Evolutionary conservation across 2,329 filamentous ascomycete species (phyloP).

Genomic region (Xylariaceae sp.): DNA sequence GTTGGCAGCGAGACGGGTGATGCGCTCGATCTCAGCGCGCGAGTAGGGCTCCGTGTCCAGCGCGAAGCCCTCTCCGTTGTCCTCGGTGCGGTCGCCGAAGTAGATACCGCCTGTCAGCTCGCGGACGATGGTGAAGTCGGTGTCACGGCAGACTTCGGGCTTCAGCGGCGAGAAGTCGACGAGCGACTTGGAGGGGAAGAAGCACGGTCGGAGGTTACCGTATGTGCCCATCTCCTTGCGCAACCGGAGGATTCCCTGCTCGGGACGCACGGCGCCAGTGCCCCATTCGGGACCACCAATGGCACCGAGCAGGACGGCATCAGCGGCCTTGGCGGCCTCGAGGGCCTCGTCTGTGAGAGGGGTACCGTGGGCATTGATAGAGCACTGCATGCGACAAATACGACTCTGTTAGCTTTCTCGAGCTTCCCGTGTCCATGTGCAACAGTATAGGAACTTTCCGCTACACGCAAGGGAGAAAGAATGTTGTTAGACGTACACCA

Average conservation of each 20-base stretch:
- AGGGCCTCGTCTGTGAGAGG: constrained; percentile 82
- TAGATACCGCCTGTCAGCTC: constrained; percentile 93
- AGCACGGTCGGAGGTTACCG: constrained; percentile 92
- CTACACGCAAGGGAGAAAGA: background rate
- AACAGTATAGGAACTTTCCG: too few relatives aligned
- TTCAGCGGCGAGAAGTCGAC: constrained; percentile 84
- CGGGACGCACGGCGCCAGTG: constrained; percentile 78
- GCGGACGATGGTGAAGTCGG: constrained; percentile 87
- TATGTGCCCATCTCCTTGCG: constrained; percentile 93
- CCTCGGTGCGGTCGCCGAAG: constrained; percentile 84
- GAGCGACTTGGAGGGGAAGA: constrained; percentile 83
- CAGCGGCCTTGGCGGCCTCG: constrained; percentile 72
- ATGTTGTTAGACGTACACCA: constrained; percentile 46
- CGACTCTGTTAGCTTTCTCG: background rate
- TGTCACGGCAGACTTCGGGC: constrained; percentile 75
- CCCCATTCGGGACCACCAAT: constrained; percentile 98
- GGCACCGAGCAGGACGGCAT: constrained; percentile 86
- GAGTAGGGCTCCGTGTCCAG: constrained; percentile 86
- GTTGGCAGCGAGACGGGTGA: constrained; percentile 74
- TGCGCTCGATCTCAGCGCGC: constrained; percentile 77
- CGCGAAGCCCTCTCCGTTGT: constrained; percentile 66
- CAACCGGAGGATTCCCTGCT: constrained; percentile 84
- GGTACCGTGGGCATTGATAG: constrained; percentile 74
- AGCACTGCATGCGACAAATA: constrained; percentile 53
- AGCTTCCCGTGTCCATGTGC: background rate